Evolutionary conservation across 371 early-diverging fungal species (phyloP).

Genomic region (Syncephalastrum sp.): DNA sequence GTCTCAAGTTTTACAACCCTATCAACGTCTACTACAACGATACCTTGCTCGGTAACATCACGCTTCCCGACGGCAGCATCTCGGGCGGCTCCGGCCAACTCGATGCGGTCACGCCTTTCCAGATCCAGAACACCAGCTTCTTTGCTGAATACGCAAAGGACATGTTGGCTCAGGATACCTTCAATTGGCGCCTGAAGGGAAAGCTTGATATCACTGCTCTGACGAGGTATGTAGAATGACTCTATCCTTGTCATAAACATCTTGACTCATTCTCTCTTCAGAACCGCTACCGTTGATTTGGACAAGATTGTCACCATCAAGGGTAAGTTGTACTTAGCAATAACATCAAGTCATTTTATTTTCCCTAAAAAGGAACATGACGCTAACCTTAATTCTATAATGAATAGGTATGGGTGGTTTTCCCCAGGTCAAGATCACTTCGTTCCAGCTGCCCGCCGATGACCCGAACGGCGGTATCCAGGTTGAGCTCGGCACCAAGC

Average conservation of each 20-base stretch:
- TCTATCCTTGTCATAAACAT: not conserved
- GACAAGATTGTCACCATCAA: constrained; percentile 24
- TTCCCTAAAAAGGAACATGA: not conserved
- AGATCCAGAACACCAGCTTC: constrained; percentile 40
- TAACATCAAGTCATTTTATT: not conserved
- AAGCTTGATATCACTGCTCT: constrained; percentile 58
- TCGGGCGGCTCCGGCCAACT: constrained; percentile 50
- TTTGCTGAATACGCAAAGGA: constrained; percentile 55
- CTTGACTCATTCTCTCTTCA: constrained; percentile 12
- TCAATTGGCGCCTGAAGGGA: constrained; percentile 59
- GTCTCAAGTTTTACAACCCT: constrained; percentile 44
- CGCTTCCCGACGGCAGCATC: constrained; percentile 44
- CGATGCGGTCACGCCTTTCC: constrained; percentile 41
- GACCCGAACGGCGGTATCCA: constrained; percentile 54
- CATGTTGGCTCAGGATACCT: constrained; percentile 51
- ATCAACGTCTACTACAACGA: constrained; percentile 41
- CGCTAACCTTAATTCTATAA: not conserved
- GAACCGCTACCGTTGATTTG: constrained; percentile 43
- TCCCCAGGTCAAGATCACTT: constrained; percentile 47
- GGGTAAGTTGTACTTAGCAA: constrained; percentile 16
- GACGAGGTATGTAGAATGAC: constrained; percentile 31
- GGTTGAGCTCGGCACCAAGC: constrained; percentile 44
- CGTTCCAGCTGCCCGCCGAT: constrained; percentile 53
- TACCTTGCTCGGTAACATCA: constrained; percentile 52
- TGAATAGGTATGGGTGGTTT: constrained; percentile 49